Evolutionary conservation across 371 early-diverging fungal genomes (phyloP).

Genomic region (Circinella minor): DNA sequence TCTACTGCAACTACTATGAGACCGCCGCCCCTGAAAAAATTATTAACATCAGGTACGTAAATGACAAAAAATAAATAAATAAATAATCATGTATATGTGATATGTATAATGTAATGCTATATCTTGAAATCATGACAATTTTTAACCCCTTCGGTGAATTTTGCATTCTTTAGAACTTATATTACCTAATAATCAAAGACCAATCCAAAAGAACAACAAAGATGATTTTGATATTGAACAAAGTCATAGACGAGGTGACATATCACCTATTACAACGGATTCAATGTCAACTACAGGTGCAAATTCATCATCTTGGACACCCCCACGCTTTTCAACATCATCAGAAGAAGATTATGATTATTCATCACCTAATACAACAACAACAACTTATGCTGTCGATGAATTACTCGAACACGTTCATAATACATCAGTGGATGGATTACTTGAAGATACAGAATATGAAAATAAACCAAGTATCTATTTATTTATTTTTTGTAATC

Average conservation of each 20-base stretch:
- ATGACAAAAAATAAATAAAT: too few relatives aligned
- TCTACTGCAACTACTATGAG: neutral
- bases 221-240: neutral
- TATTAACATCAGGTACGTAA: neutral
- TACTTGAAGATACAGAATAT: slow-evolving; percentile 18
- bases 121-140: too few relatives aligned
- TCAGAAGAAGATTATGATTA: too few relatives aligned
- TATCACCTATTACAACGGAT: slow-evolving; percentile 9
- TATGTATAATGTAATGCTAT: too few relatives aligned
- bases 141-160: too few relatives aligned
- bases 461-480: slow-evolving; percentile 53
- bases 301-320: neutral
- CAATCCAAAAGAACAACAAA: neutral
- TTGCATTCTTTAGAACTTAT: neutral
- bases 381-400: neutral
- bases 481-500: slow-evolving; percentile 68
- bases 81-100: too few relatives aligned
- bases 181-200: neutral
- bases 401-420: neutral
- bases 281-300: slow-evolving; percentile 8
- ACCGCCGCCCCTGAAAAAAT: neutral
- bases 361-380: neutral
- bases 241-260: neutral
- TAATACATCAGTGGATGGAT: slow-evolving; percentile 17
- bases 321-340: neutral